Evolutionary conservation across 345 rosid genomes (phyloP).

Genomic region (Gossypium sturtianum): DNA sequence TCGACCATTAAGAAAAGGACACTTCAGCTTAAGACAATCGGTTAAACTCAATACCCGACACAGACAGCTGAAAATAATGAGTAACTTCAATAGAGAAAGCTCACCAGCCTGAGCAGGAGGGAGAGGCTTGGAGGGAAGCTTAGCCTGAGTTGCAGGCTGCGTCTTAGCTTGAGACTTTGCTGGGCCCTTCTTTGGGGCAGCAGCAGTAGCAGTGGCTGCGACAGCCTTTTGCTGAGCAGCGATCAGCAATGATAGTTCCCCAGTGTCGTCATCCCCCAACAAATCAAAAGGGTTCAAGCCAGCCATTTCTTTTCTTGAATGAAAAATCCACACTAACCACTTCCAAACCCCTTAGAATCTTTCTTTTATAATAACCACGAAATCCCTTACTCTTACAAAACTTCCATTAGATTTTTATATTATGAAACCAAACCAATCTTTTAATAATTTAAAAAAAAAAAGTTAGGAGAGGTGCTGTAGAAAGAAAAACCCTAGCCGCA

Average conservation of each 20-base stretch:
- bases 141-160: conserved; percentile 24
- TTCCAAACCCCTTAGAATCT: not conserved
- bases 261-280: conserved; percentile 69
- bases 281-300: conserved; percentile 76
- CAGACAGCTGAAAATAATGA: not conserved
- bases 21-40: not conserved
- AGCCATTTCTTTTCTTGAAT: conserved; percentile 45
- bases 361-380: not conserved
- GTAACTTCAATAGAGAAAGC: not conserved
- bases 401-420: conserved; percentile 20
- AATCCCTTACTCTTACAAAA: conserved; percentile 19
- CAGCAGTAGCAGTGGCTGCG: conserved; percentile 6
- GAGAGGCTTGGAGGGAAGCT: conserved; percentile 58
- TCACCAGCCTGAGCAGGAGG: conserved; percentile 42
- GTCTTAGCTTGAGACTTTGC: conserved; percentile 16
- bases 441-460: not conserved
- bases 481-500: conserved; percentile 42
- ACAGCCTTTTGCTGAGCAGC: conserved; percentile 45
- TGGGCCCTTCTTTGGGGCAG: conserved; percentile 15
- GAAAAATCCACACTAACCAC: conserved; percentile 1
- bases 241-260: conserved; percentile 57
- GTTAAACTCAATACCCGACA: not conserved
- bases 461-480: not conserved
- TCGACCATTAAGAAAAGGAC: not conserved
- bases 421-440: not conserved